These are phyloP conservation scores for Diphasiastrum complanatum DNA, from an alignment of 83 land plant species.

Conservation along the genomic window DNA sequence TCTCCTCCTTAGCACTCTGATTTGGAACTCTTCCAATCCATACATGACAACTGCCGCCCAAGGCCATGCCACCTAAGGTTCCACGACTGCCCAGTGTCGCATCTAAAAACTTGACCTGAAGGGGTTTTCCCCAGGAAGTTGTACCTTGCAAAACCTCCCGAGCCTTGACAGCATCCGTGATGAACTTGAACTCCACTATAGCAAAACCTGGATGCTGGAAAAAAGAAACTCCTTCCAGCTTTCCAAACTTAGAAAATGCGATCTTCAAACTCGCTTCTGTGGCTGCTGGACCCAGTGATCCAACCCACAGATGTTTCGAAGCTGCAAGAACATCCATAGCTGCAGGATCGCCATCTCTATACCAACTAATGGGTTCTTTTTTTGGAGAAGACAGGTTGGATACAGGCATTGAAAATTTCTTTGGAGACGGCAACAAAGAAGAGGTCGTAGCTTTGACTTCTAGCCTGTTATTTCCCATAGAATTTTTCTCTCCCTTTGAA, in stretches of 20 bases:
- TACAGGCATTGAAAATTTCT: constrained; percentile 20
- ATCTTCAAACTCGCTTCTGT: constrained; percentile 49
- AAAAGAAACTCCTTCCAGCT: constrained; percentile 41
- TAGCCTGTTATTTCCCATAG: too few species aligned
- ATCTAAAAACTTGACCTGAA: constrained; percentile 65
- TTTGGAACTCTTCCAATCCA: constrained; percentile 65
- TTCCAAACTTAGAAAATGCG: constrained; percentile 75
- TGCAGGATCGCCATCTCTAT: constrained; percentile 58
- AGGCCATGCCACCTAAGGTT: constrained; percentile 44
- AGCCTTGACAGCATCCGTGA: constrained; percentile 81
- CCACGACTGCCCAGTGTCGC: constrained; percentile 49
- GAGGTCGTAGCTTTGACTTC: too few species aligned
- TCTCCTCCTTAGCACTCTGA: constrained; percentile 67
- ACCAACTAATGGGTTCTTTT: constrained; percentile 43
- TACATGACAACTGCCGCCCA: constrained; percentile 70
- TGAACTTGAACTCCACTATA: constrained; percentile 53
- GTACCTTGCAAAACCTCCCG: constrained; percentile 61
- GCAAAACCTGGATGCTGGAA: constrained; percentile 59
- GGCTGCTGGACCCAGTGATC: constrained; percentile 49
- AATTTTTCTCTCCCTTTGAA: too few species aligned
- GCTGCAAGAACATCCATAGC: constrained; percentile 77
- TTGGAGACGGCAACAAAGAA: constrained; percentile 39
- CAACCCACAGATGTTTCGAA: constrained; percentile 74
- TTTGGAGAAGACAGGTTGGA: constrained; percentile 28
- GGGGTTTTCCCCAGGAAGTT: constrained; percentile 52